These are phyloP conservation scores for Penicillium expansum DNA, from an alignment of 2,329 filamentous ascomycete genomes.

Conservation along the genomic window DNA sequence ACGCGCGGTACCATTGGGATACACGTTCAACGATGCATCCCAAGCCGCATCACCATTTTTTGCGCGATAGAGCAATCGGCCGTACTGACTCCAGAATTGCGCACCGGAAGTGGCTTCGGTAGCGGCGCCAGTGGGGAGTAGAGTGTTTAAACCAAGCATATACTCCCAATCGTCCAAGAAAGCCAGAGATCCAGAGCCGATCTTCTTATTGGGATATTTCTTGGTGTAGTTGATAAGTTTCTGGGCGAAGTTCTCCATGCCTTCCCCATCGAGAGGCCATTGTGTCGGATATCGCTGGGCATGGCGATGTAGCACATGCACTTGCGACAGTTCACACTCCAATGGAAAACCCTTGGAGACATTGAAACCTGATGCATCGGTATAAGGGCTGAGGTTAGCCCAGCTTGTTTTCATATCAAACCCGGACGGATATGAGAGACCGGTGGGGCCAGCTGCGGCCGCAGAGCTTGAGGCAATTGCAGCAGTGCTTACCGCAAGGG, in stretches of 20 bases:
- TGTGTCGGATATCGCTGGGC: slow-evolving; percentile 52
- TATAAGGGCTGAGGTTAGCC: slow-evolving; percentile 31
- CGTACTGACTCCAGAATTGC: slow-evolving; percentile 55
- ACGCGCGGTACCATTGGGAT: slow-evolving; percentile 46
- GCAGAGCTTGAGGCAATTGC: slow-evolving; percentile 3
- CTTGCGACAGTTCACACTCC: slow-evolving; percentile 56
- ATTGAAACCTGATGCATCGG: slow-evolving; percentile 21
- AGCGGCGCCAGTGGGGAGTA: slow-evolving; percentile 50
- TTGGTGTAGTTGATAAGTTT: slow-evolving; percentile 50
- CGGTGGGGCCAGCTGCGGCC: slow-evolving; percentile 20
- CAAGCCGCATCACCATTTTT: slow-evolving; percentile 48
- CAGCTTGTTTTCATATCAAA: slow-evolving; percentile 32
- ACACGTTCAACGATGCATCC: slow-evolving; percentile 40
- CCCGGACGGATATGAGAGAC: slow-evolving; percentile 23
- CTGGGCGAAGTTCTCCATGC: slow-evolving; percentile 48
- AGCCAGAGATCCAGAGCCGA: slow-evolving; percentile 48
- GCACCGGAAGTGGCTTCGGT: slow-evolving; percentile 52
- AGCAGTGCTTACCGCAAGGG: slow-evolving; percentile 5
- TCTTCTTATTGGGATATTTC: slow-evolving; percentile 29
- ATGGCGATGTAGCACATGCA: slow-evolving; percentile 55
- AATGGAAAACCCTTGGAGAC: slow-evolving; percentile 46
- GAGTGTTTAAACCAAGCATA: slow-evolving; percentile 43
- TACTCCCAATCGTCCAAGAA: slow-evolving; percentile 56
- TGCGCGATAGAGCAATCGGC: slow-evolving; percentile 53
- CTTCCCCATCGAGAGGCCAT: slow-evolving; percentile 48